Evolutionary conservation across 1,284 basidiomycete species (phyloP).

Genomic region (Grifola frondosa): DNA sequence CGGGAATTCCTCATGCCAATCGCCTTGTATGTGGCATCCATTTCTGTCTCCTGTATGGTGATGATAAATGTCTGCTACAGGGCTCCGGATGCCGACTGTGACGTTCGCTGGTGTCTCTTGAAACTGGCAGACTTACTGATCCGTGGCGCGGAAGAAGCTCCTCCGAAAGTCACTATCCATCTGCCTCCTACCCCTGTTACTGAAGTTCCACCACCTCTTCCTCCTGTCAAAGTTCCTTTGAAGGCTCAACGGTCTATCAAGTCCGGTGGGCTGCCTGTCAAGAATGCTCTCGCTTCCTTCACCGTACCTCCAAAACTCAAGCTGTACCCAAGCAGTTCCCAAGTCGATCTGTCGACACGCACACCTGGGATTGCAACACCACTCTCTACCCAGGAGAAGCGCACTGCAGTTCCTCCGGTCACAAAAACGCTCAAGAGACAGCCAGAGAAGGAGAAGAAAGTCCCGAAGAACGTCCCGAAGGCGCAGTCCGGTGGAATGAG

Average conservation of each 20-base stretch:
- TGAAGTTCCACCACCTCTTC: constrained; percentile 57
- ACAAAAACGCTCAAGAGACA: constrained; percentile 35
- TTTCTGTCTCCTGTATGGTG: neutral
- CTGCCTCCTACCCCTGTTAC: constrained; percentile 75
- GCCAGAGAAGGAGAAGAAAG: constrained; percentile 28
- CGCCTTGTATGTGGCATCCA: constrained; percentile 58
- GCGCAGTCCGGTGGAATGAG: constrained; percentile 83
- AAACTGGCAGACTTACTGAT: constrained; percentile 93
- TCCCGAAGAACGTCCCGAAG: constrained; percentile 56
- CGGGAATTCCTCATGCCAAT: constrained; percentile 81
- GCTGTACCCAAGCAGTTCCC: constrained; percentile 38
- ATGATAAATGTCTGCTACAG: constrained; percentile 38
- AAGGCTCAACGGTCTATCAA: constrained; percentile 44
- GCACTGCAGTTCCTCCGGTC: constrained; percentile 19
- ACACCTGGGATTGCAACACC: constrained; percentile 24
- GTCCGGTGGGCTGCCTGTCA: constrained; percentile 39
- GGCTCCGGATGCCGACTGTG: constrained; percentile 73
- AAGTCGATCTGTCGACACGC: constrained; percentile 23
- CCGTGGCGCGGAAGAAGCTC: constrained; percentile 75
- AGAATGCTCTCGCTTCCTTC: constrained; percentile 43
- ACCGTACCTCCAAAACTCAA: constrained; percentile 57
- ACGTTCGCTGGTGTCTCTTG: constrained; percentile 88
- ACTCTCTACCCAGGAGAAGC: constrained; percentile 5
- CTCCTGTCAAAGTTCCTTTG: constrained; percentile 48
- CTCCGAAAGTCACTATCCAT: constrained; percentile 86